Evolutionary conservation across 257 asterid genomes (phyloP).

Genomic region (Solanum medicagineum): DNA sequence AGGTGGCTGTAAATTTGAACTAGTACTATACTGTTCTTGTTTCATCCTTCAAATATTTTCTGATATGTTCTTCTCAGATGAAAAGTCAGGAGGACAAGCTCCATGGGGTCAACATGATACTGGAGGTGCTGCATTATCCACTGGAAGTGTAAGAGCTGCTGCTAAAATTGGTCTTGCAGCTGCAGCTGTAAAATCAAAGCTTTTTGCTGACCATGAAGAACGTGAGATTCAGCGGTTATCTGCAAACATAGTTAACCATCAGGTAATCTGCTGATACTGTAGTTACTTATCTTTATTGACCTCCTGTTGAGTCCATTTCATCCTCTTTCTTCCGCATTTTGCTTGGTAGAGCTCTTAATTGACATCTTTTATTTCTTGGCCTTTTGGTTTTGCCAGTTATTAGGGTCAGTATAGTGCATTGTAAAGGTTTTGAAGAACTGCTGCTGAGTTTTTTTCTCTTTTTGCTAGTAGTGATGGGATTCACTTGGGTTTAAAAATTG

Average conservation of each 20-base stretch:
- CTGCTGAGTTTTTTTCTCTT: not conserved
- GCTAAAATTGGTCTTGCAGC: slow-evolving; percentile 94
- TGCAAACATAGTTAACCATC: slow-evolving; percentile 90
- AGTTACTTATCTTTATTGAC: not conserved
- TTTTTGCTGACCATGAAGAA: slow-evolving; percentile 98
- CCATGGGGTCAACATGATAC: slow-evolving; percentile 35
- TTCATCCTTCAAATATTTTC: not conserved
- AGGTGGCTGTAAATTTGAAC: slow-evolving; percentile 15
- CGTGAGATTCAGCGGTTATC: slow-evolving; percentile 96
- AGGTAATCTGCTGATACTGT: slow-evolving; percentile 27
- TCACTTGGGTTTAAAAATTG: not conserved
- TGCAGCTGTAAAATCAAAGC: slow-evolving; percentile 87
- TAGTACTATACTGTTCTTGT: not conserved
- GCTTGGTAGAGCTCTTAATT: not conserved
- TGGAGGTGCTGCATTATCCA: slow-evolving; percentile 42
- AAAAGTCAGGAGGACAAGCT: slow-evolving; percentile 26
- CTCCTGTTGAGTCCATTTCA: not conserved
- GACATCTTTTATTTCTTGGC: not conserved
- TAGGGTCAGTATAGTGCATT: not conserved
- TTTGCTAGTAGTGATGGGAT: not conserved
- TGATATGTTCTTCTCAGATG: slow-evolving; percentile 13
- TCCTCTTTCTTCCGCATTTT: not conserved
- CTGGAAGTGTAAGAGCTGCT: slow-evolving; percentile 63
- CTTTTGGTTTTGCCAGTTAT: not conserved
- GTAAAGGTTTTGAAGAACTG: not conserved